Evolutionary conservation across 2,329 filamentous ascomycete genomes (phyloP), one percentile per base, ranked within the genome.

Genomic region (Cadophora malorum): DNA sequence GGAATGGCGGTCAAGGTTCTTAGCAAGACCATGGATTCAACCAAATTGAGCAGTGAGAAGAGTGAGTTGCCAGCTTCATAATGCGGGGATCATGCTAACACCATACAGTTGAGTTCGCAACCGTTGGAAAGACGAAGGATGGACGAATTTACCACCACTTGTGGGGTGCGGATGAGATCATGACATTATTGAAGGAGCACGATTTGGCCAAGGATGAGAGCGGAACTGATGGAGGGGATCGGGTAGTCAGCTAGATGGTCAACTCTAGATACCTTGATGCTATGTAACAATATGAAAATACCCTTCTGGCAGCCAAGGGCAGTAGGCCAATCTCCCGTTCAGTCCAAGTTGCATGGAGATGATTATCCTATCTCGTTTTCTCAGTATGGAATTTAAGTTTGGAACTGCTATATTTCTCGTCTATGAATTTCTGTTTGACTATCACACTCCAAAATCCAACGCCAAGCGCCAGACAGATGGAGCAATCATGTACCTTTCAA

Each of bases 1-100:
- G 94, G 91, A 65, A 91, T 97, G 86, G 96, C 96, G 12, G 96
- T 99, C 80, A 99, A 99, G 87, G 96, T 99, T 71, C 83, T 99
- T 73, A 98, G 96, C 87, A 99, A 99, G 90, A 99, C 96, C 6
- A 99, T 99, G 96, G 96, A 99, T 81, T 97, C 94, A 65, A 98
- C 95, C 65, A 99, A 97, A 86, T 83, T 99, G 79, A 97, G 94
- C 85, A 97, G 94, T 79, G 96, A 99, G 87, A 99, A 99, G 88
- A 97, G 94, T 97, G 83, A 81, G 92, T 85, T 53, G 28, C 7
- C 19, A 35, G 35, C 49, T 28, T 47, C 21, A 53, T 14, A 19
- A 9, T 9, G 21, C 10, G 35, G 28, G 23, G 21, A 19, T 9
- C 19, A 2, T 66, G 55, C 72, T 77, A 73, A 78, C 58, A 2